Evolutionary conservation across 345 rosid species (phyloP).

Genomic region (Firmiana major): DNA sequence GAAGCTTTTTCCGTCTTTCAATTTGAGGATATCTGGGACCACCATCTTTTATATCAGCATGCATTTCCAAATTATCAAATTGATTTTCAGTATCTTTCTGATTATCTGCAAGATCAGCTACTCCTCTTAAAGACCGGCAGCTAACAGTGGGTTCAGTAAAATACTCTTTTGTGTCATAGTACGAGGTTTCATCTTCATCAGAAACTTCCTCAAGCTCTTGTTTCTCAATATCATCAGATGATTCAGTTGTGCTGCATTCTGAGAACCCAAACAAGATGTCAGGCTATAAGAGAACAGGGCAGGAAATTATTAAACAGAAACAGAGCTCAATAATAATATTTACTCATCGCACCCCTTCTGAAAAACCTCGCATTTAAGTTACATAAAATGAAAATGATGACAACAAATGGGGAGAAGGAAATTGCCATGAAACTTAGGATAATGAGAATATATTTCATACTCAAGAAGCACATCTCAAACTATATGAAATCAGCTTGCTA

Average conservation of each 20-base stretch:
- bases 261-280: slow-evolving; percentile 35
- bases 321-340: not conserved
- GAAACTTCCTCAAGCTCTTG: slow-evolving; percentile 58
- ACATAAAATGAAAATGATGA: not conserved
- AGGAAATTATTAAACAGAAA: slow-evolving; percentile 1
- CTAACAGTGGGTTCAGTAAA: slow-evolving; percentile 43
- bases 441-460: not conserved
- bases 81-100: slow-evolving; percentile 20
- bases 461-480: not conserved
- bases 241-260: slow-evolving; percentile 96
- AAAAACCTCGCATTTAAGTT: not conserved
- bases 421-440: not conserved
- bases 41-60: slow-evolving; percentile 22
- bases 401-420: not conserved
- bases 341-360: not conserved
- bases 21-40: slow-evolving; percentile 35
- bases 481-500: not conserved
- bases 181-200: slow-evolving; percentile 76
- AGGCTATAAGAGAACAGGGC: slow-evolving; percentile 10
- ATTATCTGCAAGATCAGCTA: slow-evolving; percentile 23
- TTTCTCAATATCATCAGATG: slow-evolving; percentile 92
- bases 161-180: slow-evolving; percentile 70
- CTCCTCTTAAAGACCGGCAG: slow-evolving; percentile 38
- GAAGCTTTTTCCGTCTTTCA: slow-evolving; percentile 79
- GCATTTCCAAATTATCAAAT: slow-evolving; percentile 37